Base-by-base conservation (phyloP, 306 rosid genomes). In the Vicia faba region DNA sequence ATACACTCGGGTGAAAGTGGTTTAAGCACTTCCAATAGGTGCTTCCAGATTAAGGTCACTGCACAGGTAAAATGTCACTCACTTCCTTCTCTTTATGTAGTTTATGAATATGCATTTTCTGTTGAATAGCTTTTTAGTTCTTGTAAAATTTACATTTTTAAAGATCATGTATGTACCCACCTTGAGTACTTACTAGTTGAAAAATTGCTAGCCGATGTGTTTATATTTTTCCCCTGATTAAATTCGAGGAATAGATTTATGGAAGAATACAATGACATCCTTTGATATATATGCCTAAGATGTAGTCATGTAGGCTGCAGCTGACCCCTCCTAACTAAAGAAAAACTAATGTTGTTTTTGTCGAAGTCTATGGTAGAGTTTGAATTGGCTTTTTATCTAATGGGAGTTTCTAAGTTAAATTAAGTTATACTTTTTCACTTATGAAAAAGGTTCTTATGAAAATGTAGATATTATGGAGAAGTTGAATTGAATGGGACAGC, bases 1-100 rank as follows among this genome's bases (percentile, higher is more conserved):
- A 95, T 95, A 79, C 99, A 88, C 76, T 76, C 96, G 13, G 88
- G 96, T 67, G 99, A 95, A 87, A 90, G 91, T 84, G 99, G 97
- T 40, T 25, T 95, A 44, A 79, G 83, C 69, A 85, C 99, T 82
- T 83, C 96, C 75, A 81, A 83, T 44, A 67, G 75, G 71, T 90
- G 99, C 85, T 95, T 75, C 72, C 96, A 88, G 58, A 85, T 95
- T 76, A 86, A 72, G 39, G 15, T 95, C 35, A 64, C 84, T 72
- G 88, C 96, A 0, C 88, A 85, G 96, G 99, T 95, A 70, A 67
- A 59, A 72, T 35, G 19, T 13, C 68, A 61, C 19, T 13, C 68
- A 61, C 10, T 31, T 70, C 38, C 28, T 36, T 11, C 20, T 57
- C 64, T 68, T 29, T 45, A 7, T 43, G 2, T 43, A 12, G 38